Evolutionary conservation across 1,139 yeast species (phyloP), one percentile per base, ranked within the genome.

Genomic region (Yamadazyma siamensis): DNA sequence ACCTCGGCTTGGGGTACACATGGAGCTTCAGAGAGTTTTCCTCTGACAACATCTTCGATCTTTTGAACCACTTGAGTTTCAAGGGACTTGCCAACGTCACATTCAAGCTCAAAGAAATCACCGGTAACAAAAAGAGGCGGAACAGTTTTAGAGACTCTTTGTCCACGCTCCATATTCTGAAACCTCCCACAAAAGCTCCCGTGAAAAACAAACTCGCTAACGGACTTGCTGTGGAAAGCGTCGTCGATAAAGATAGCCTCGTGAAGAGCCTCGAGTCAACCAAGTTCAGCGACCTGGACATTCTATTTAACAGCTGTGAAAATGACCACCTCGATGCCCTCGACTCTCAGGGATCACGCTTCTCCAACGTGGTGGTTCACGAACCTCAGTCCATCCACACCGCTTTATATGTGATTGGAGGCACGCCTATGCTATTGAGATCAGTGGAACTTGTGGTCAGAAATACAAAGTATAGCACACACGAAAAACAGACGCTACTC

Each of bases 21-120:
- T 65, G 71, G 71, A 61, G 58, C 21, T 51, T 50, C 29, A 59
- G 59, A 31, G 69, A 65, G 13, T 50, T 61, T 22, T 42, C 59
- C 3, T 47, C 46, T 10, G 64, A 60, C n/a, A 56, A 54, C 26
- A 38, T 66, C 8, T 34, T 38, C 21, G 55, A 54, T 34, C 36
- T 63, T 15, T 39, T 65, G 24, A 55, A 55, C 30, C 68, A 62
- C 30, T 43, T 66, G 26, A 52, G 46, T 22, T 50, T 50, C 25
- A 43, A 43, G 26, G 56, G 55, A 0, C 43, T 59, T 21, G 48
- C 55, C 6, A 56, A 54, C 34, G 47, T 61, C 5, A 50, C 52
- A 1, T 32, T 48, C 10, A 59, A 57, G 27, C 34, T 52, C 16
- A 40, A 40, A 11, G 60, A 57, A 28, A 39, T 57, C 13, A 46